phyloP scores from a whole-genome alignment of 257 asterid genomes.

The Solanum chilense region DNA sequence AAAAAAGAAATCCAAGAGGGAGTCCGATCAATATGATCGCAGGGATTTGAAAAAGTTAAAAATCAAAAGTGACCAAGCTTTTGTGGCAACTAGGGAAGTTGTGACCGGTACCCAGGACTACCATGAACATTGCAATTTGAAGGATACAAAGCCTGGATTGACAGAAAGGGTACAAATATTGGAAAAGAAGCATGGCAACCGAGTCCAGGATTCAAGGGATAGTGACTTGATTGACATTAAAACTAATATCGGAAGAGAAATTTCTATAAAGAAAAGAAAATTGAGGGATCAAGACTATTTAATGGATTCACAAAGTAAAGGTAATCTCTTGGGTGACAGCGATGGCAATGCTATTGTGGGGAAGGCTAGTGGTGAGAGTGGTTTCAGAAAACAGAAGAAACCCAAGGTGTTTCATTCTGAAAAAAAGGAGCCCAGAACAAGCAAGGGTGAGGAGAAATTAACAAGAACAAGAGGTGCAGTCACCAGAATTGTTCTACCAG shows the following conservation, averaged over 20 bases:
- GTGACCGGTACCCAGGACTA: slow-evolving; percentile 27
- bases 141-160: slow-evolving; percentile 23
- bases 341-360: slow-evolving; percentile 19
- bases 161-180: slow-evolving; percentile 18
- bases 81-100: slow-evolving; percentile 22
- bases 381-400: slow-evolving; percentile 41
- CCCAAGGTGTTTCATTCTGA: slow-evolving; percentile 33
- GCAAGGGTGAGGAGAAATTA: slow-evolving; percentile 13
- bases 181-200: slow-evolving; percentile 24
- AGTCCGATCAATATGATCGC: slow-evolving; percentile 24
- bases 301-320: slow-evolving; percentile 17
- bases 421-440: slow-evolving; percentile 28
- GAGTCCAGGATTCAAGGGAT: slow-evolving; percentile 22
- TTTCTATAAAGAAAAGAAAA: slow-evolving; percentile 46
- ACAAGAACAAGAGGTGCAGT: slow-evolving; percentile 18
- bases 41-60: slow-evolving; percentile 32
- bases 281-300: slow-evolving; percentile 26
- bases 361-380: slow-evolving; percentile 32
- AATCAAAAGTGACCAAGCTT: slow-evolving; percentile 22
- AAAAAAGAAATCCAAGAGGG: slow-evolving; percentile 44
- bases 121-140: slow-evolving; percentile 6
- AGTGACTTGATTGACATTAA: slow-evolving; percentile 15
- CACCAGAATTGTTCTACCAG: slow-evolving; percentile 14
- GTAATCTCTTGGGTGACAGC: slow-evolving; percentile 16
- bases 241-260: slow-evolving; percentile 12